Percentiles rank a stretch among this genome's conserved stretches.
phyloP scores from a whole-genome alignment of 2,329 filamentous ascomycete genomes.

The Sporothrix brunneoviolacea region DNA sequence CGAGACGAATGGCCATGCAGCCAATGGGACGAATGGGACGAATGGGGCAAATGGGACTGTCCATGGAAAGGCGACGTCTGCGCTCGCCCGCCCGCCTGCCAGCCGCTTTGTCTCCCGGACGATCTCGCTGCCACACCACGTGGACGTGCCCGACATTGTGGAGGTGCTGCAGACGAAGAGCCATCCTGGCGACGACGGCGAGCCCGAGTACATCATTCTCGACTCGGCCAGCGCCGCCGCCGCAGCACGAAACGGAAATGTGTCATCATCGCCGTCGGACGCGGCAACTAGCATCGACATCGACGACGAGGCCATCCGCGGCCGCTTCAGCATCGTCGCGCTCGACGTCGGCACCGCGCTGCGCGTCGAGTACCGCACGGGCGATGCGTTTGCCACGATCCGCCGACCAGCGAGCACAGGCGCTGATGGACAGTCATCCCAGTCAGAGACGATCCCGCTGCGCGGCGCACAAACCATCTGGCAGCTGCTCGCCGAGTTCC shows the following conservation, averaged over 20 bases:
- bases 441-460: conserved; percentile 20
- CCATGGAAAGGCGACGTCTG: no score
- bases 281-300: not conserved
- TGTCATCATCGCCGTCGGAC: conserved; percentile 17
- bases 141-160: conserved; percentile 48
- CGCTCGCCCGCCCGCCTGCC: conserved; percentile 7
- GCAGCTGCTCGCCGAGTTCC: conserved; percentile 44
- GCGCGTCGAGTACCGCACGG: conserved; percentile 51
- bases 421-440: no score
- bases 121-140: conserved; percentile 37
- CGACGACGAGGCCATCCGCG: conserved; percentile 33
- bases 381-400: conserved; percentile 34
- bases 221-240: conserved; percentile 52
- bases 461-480: conserved; percentile 34
- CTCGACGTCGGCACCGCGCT: conserved; percentile 52
- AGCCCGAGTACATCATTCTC: conserved; percentile 45
- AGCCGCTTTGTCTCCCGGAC: conserved; percentile 33
- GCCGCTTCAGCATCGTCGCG: conserved; percentile 68
- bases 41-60: not conserved
- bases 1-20: not conserved
- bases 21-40: not conserved
- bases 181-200: conserved; percentile 14
- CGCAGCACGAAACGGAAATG: no score
- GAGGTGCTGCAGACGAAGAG: conserved; percentile 33
- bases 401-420: conserved; percentile 14